Evolutionary conservation across 495 filamentous ascomycete species (phyloP).

Genomic region (Podospora anserina): DNA sequence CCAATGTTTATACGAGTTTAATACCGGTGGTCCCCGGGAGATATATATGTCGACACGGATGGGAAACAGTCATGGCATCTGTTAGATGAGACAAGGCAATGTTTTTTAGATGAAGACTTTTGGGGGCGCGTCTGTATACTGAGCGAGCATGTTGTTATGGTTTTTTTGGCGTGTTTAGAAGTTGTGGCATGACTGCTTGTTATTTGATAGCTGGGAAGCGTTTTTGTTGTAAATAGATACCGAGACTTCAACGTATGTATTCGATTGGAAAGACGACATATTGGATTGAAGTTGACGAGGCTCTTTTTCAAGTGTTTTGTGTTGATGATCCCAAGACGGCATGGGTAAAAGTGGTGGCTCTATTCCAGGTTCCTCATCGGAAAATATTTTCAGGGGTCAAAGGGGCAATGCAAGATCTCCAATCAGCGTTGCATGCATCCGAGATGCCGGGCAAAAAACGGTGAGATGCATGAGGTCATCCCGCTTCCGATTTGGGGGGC

Average conservation of each 20-base stretch:
- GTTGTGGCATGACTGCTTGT: slow-evolving; percentile 4
- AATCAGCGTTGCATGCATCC: not conserved
- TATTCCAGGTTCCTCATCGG: not conserved
- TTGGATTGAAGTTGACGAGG: not conserved
- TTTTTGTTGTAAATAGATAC: slow-evolving; percentile 5
- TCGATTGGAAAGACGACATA: not conserved
- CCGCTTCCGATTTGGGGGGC: not conserved
- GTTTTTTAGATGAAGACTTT: slow-evolving; percentile 1
- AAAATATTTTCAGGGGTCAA: not conserved
- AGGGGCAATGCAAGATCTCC: not conserved
- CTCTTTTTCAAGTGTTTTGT: not conserved
- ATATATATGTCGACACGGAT: slow-evolving; percentile 1
- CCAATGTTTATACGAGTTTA: slow-evolving; percentile 11
- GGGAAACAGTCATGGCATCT: not conserved
- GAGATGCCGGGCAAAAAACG: not conserved
- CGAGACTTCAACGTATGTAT: not conserved
- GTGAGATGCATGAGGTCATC: slow-evolving; percentile 2
- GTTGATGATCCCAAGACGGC: not conserved
- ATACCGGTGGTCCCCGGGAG: slow-evolving; percentile 12
- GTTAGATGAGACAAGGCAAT: slow-evolving; percentile 3
- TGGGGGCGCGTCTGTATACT: not conserved
- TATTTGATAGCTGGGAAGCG: slow-evolving; percentile 5
- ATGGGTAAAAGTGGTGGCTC: not conserved
- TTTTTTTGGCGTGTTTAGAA: not conserved
- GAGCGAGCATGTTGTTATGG: slow-evolving; percentile 1